Percentiles rank a stretch among this genome's conserved stretches.
These are phyloP conservation scores for Botrytis porri DNA, from an alignment of 2,329 filamentous ascomycete species.

Conservation along the genomic window DNA sequence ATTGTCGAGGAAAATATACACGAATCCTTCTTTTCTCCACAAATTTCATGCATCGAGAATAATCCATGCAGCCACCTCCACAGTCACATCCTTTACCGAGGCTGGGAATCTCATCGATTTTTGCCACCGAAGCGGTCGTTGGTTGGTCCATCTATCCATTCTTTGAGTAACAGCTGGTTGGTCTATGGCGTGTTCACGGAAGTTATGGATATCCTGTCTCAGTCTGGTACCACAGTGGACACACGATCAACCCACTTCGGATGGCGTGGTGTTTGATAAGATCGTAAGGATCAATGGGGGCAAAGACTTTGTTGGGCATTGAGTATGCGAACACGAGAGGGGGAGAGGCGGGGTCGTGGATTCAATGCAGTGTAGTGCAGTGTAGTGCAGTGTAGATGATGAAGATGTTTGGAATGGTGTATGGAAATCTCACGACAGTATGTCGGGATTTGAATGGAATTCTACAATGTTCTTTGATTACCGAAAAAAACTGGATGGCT, in stretches of 20 bases:
- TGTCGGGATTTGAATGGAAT: neutral
- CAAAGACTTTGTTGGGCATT: conserved; percentile 4
- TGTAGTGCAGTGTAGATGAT: neutral
- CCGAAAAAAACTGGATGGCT: neutral
- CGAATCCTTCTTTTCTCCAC: neutral
- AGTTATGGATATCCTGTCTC: neutral
- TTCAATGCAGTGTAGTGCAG: neutral
- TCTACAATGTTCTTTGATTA: neutral
- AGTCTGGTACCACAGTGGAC: neutral
- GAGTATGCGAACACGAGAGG: conserved; percentile 5
- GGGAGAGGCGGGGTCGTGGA: conserved; percentile 5
- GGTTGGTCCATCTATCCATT: conserved; percentile 7
- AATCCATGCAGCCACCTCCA: conserved; percentile 10
- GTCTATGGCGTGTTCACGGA: neutral
- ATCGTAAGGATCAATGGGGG: neutral
- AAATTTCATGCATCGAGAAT: conserved; percentile 3
- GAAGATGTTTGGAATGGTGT: neutral
- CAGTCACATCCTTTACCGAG: neutral
- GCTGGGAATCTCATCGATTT: neutral
- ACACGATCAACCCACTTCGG: neutral
- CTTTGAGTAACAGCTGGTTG: neutral
- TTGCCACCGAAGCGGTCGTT: neutral
- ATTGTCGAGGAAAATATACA: neutral
- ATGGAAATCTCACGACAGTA: neutral
- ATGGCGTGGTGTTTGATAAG: neutral